Percentiles rank a stretch among this genome's conserved stretches.
Evolutionary conservation across 106 monocot genomes (phyloP).

Genomic region (Hemerocallis citrina): DNA sequence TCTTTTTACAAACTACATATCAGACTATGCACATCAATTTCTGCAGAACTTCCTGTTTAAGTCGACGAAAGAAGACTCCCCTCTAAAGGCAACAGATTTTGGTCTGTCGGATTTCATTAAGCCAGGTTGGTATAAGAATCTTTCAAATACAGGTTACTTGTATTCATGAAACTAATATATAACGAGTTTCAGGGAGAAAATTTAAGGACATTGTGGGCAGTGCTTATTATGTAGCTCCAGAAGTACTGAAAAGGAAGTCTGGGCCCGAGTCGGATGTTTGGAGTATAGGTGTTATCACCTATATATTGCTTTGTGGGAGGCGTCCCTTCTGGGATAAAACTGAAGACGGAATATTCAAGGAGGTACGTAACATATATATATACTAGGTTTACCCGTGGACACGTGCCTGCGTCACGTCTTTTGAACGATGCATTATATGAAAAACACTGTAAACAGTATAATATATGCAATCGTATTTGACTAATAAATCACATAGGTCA

Average conservation of each 20-base stretch:
- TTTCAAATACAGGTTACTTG: neutral
- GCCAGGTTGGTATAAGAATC: constrained; percentile 40
- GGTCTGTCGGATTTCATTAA: constrained; percentile 86
- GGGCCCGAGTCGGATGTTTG: constrained; percentile 95
- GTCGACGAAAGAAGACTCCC: constrained; percentile 59
- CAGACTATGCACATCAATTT: neutral
- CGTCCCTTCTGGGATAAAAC: constrained; percentile 97
- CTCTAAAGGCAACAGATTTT: constrained; percentile 89
- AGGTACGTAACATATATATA: no score
- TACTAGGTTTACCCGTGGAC: no score
- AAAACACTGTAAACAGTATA: no score
- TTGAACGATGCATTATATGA: no score
- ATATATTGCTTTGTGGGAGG: constrained; percentile 85
- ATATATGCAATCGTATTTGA: no score
- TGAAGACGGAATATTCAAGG: constrained; percentile 85
- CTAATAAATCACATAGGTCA: no score
- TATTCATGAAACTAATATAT: neutral
- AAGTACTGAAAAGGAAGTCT: constrained; percentile 72
- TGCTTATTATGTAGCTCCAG: constrained; percentile 94
- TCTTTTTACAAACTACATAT: neutral
- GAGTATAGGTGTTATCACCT: constrained; percentile 95
- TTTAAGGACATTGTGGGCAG: constrained; percentile 88
- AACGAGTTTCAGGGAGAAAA: constrained; percentile 64
- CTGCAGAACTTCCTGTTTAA: constrained; percentile 92
- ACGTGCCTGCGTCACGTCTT: no score